Percentiles rank a stretch among this genome's conserved stretches.
Conservation (phyloP, 306 rosid genomes). For the Prinsepia uniflora region DNA sequence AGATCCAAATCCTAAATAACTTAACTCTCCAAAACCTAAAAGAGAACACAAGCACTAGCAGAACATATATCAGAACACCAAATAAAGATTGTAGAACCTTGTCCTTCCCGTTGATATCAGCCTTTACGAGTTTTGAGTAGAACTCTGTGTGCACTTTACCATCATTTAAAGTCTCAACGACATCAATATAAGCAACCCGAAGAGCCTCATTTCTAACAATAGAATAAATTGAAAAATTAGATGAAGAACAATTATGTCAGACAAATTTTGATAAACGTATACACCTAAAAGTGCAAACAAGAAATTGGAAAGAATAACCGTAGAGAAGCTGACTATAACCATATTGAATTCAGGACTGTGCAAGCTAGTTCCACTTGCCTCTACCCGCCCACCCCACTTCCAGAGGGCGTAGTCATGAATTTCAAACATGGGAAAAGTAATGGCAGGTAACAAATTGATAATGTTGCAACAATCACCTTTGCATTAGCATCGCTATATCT, state of each 20-base stretch:
- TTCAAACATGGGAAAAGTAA: not conserved
- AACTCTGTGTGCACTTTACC: constrained; percentile 65
- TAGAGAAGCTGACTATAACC: not conserved
- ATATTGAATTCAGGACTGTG: not conserved
- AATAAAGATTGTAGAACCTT: constrained; percentile 49
- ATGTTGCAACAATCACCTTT: constrained; percentile 43
- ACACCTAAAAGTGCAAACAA: not conserved
- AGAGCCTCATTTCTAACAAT: constrained; percentile 83
- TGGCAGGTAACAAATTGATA: not conserved
- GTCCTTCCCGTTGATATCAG: constrained; percentile 89
- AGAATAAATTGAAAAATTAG: constrained; percentile 18
- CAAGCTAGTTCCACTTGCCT: not conserved
- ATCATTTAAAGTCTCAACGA: constrained; percentile 67
- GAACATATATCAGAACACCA: not conserved
- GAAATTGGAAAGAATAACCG: not conserved
- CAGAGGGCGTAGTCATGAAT: not conserved
- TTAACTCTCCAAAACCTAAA: not conserved
- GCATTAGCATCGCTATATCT: constrained; percentile 92
- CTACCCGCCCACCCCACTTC: not conserved
- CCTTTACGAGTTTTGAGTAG: constrained; percentile 88
- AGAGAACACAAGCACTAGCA: not conserved
- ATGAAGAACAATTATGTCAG: not conserved
- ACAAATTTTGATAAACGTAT: not conserved
- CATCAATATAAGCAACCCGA: constrained; percentile 90
- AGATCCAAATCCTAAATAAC: not conserved